Base-by-base conservation (phyloP, 768 basidiomycete species). In the Suillus subluteus region DNA sequence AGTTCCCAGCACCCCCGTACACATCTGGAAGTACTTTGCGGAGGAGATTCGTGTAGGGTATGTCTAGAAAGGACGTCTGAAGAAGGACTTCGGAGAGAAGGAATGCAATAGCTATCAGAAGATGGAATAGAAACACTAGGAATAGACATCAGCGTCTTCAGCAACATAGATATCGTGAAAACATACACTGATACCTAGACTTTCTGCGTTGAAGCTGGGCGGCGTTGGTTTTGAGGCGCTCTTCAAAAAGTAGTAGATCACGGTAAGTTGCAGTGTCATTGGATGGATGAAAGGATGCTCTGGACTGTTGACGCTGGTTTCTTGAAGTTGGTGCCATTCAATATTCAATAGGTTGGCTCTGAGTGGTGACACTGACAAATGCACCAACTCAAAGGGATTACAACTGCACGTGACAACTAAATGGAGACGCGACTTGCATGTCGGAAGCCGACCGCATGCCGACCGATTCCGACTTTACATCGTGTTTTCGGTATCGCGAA, bases 141-240 rank as follows among this genome's bases (percentile, higher is more conserved):
- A 4, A 6, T n/a, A 26, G 52, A 66, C 46, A 67, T 66, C 41
- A 58, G 62, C 59, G 66, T 75, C 75, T 72, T 46, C 68, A 65
- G 71, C 73, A 44, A 26, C 46, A 44, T 63, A 46, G 41, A 38
- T 66, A 38, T 32, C 69, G 84, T 43, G 18, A 61, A 43, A 61
- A 32, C 87, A 71, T 74, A 95, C 94, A 74, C 80, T 95, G 91
- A 78, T 96, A 96, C 66, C 92, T 85, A 35, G 87, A 84, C 78
- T 96, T 96, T 65, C 94, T 82, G 37, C 86, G 84, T 72, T 91
- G 90, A 18, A 96, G 82, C 67, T 84, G 86, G n/a, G 90, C 86
- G 6, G 94, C 95, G 73, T 92, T 98, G 23, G 92, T 91, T 81
- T 98, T 98, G 66, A 99, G 87, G n/a, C 97, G 86, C 75, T 98